Conservation (phyloP, 108 stramenopile genomes). For the Cyclotella baltica region DNA sequence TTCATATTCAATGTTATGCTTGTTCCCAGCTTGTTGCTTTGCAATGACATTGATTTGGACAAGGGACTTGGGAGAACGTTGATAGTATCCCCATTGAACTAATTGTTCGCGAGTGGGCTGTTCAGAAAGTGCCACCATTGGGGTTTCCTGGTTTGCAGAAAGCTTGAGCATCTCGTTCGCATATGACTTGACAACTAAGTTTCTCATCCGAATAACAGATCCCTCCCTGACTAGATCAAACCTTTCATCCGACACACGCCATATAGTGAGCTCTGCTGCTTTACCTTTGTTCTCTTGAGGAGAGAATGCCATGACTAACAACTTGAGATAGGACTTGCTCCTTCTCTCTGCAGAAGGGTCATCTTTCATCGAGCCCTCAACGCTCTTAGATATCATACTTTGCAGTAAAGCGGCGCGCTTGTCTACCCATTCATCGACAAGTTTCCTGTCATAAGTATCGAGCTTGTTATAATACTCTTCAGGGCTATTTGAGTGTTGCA, state of each 20-base stretch:
- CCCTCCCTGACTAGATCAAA: conserved; percentile 68
- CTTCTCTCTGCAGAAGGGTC: conserved; percentile 50
- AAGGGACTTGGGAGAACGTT: conserved; percentile 52
- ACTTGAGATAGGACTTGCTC: conserved; percentile 66
- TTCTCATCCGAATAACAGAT: conserved; percentile 55
- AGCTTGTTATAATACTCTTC: conserved; percentile 66
- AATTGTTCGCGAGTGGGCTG: conserved; percentile 34
- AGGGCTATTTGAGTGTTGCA: conserved; percentile 49
- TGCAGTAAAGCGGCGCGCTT: conserved; percentile 63
- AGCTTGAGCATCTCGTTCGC: conserved; percentile 62
- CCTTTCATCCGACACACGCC: conserved; percentile 80
- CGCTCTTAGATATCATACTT: conserved; percentile 55
- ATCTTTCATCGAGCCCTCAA: conserved; percentile 65
- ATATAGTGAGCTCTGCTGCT: conserved; percentile 67
- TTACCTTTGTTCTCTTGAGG: neutral
- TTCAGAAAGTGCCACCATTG: conserved; percentile 35
- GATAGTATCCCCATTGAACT: conserved; percentile 31
- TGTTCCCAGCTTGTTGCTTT: conserved; percentile 23
- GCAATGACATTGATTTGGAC: conserved; percentile 60
- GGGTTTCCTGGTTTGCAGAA: conserved; percentile 59
- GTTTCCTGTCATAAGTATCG: conserved; percentile 37
- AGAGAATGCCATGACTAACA: conserved; percentile 48
- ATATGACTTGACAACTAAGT: conserved; percentile 60
- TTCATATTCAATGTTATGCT: conserved; percentile 24
- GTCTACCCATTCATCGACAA: conserved; percentile 68